Conservation (phyloP, 139 green algal genomes). For the Chlorella vulgaris region DNA sequence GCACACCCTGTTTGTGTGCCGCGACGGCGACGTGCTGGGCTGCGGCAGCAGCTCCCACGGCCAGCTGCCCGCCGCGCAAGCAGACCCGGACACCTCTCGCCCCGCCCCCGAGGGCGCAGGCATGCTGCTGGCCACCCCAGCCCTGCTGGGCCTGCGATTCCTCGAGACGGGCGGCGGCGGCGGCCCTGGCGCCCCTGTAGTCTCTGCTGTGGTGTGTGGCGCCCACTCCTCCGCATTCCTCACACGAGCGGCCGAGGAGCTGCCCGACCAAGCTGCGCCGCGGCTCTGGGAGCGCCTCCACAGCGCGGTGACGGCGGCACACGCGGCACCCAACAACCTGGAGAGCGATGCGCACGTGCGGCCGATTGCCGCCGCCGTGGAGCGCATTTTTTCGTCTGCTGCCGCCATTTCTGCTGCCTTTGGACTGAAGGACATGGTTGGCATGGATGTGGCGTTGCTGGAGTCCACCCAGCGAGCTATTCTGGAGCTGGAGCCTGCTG, state of each 20-base stretch:
- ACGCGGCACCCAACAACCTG: constrained; percentile 28
- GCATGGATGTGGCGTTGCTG: constrained; percentile 74
- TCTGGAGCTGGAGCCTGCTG: constrained; percentile 66
- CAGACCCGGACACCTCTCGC: constrained; percentile 34
- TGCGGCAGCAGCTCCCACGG: constrained; percentile 62
- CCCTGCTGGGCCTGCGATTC: constrained; percentile 28
- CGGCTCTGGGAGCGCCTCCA: constrained; percentile 54
- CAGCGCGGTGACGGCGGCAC: constrained; percentile 23
- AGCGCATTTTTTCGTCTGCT: constrained; percentile 80
- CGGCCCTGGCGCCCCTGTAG: constrained; percentile 45
- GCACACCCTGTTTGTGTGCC: constrained; percentile 79
- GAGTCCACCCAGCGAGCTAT: constrained; percentile 66
- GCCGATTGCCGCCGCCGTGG: constrained; percentile 59
- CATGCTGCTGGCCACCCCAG: constrained; percentile 21
- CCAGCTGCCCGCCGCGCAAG: constrained; percentile 21
- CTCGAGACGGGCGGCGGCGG: neutral
- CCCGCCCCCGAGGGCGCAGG: neutral
- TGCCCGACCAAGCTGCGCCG: constrained; percentile 44
- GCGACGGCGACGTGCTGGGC: constrained; percentile 60
- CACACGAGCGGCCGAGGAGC: constrained; percentile 64
- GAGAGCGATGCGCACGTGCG: constrained; percentile 42
- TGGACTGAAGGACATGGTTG: constrained; percentile 61
- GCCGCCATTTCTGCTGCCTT: constrained; percentile 84
- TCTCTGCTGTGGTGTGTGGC: constrained; percentile 63
- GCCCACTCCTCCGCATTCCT: constrained; percentile 69